A percentile compares a stretch with the other conserved stretches of the same genome.
Evolutionary conservation across 148 eudicot species (phyloP).

Genomic region (Heliosperma pusillum): DNA sequence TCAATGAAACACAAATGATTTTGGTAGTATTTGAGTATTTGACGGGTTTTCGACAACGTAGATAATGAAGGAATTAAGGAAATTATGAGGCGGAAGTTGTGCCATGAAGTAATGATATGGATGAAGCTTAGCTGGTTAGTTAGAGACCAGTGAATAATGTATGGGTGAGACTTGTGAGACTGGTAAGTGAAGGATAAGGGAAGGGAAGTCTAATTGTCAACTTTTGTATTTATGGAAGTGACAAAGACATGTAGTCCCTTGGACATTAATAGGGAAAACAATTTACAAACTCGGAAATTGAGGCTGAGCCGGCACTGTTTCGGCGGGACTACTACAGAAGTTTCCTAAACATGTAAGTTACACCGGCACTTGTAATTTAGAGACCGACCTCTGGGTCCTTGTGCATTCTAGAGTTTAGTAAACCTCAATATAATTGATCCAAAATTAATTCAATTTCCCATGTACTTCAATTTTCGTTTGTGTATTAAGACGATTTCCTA

Average conservation of each 20-base stretch:
- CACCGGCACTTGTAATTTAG: too few species aligned
- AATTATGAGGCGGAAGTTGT: slow-evolving; percentile 44
- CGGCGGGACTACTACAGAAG: too few species aligned
- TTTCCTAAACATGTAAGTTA: too few species aligned
- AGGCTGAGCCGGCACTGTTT: too few species aligned
- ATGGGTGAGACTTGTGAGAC: slow-evolving; percentile 23
- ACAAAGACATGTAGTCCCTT: slow-evolving; percentile 5
- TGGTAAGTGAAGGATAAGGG: slow-evolving; percentile 36
- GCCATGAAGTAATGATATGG: slow-evolving; percentile 35
- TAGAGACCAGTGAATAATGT: slow-evolving; percentile 42
- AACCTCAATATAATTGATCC: too few species aligned
- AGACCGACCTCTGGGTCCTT: too few species aligned
- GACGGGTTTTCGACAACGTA: neutral
- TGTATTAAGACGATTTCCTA: too few species aligned
- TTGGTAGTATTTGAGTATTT: too few species aligned
- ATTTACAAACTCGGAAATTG: too few species aligned
- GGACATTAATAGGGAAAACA: neutral
- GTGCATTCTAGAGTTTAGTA: too few species aligned
- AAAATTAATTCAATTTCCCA: too few species aligned
- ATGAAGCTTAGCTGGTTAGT: slow-evolving; percentile 37
- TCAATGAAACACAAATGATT: neutral
- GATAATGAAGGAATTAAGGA: slow-evolving; percentile 16
- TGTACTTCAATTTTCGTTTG: too few species aligned
- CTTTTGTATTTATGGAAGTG: slow-evolving; percentile 12
- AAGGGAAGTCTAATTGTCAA: slow-evolving; percentile 9